phyloP scores from a whole-genome alignment of 2,329 filamentous ascomycete species.

The Chaetomium globosum region DNA sequence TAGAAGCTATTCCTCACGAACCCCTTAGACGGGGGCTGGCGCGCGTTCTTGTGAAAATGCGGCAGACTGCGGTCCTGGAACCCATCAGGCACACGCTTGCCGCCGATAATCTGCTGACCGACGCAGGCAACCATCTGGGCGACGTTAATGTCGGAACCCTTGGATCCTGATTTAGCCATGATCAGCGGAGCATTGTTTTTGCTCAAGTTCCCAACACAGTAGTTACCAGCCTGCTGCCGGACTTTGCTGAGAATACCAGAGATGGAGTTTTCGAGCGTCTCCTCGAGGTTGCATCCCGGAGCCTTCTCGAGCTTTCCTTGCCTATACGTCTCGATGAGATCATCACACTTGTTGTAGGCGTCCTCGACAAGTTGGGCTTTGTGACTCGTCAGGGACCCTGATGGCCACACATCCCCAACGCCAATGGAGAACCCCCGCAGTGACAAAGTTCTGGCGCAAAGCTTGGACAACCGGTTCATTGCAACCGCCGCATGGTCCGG shows the following conservation, averaged over 20 bases:
- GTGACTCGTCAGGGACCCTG: constrained; percentile 66
- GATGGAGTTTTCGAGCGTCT: constrained; percentile 86
- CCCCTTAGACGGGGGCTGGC: constrained; percentile 90
- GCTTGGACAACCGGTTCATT: constrained; percentile 91
- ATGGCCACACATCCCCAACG: constrained; percentile 90
- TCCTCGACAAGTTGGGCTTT: constrained; percentile 76
- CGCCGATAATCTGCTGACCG: constrained; percentile 96
- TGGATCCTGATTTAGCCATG: constrained; percentile 97
- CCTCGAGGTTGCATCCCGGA: constrained; percentile 85
- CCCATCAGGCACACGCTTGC: constrained; percentile 87
- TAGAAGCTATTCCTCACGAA: constrained; percentile 99
- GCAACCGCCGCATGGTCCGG: constrained; percentile 83
- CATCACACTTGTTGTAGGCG: constrained; percentile 80
- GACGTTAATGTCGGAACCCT: constrained; percentile 96
- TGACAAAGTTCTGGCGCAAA: constrained; percentile 84
- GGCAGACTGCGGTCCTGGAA: constrained; percentile 95
- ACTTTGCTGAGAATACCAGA: constrained; percentile 92
- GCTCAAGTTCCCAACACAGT: constrained; percentile 88
- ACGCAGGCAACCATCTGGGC: constrained; percentile 98
- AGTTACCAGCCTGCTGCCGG: constrained; percentile 84
- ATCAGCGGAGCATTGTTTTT: constrained; percentile 89
- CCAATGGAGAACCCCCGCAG: constrained; percentile 96
- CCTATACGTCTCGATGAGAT: constrained; percentile 80
- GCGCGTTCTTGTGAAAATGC: constrained; percentile 91
- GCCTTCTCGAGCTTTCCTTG: constrained; percentile 80